Base-by-base conservation (phyloP, 345 rosid genomes). In the Stellera chamaejasme region DNA sequence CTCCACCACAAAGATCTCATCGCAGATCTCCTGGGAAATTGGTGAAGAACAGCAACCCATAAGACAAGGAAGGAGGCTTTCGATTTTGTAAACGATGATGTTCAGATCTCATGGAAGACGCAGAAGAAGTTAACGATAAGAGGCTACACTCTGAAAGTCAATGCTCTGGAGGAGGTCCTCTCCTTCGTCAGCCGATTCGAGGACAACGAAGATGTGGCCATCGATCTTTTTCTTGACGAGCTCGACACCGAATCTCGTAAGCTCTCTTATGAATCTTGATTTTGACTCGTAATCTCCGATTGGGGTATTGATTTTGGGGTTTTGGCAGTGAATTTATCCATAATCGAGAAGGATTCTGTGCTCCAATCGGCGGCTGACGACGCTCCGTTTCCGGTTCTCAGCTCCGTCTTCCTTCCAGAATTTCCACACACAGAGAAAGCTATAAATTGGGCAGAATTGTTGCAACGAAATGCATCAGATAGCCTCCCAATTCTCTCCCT, bases 211-310 rank as follows among this genome's bases (percentile, higher is more conserved):
- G 89, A 89, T 41, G 87, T 90, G 56, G 65, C 86, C 46, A 88
- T 82, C 65, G 80, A 84, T 61, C 91, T 88, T 53, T 89, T 88
- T 53, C 93, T 92, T 51, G 98, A 92, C 52, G 66, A 84, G 44
- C 88, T 88, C 67, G 82, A 77, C n/a, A 65, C 60, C 16, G 80
- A 76, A 62, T 63, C 81, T 10, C 61, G 89, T 77, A 71, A 19
- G 23, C 23, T 19, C 11, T 4, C 15, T 27, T 4, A 9, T 52
- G 59, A 26, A 23, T 6, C 27, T 47, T 11, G 28, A 32, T 32
- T 8, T 32, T 32, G 39, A 32, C 12, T 13, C 25, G 46, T 25
- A 25, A 10, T 42, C 45, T 12, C 6, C 48, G 2, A 10, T 36
- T 16, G 36, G 28, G 16, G 8, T 23, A 2, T 53, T 25, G 15